Base-by-base conservation (phyloP, 495 filamentous ascomycete species). In the Penicillium mononematosum region DNA sequence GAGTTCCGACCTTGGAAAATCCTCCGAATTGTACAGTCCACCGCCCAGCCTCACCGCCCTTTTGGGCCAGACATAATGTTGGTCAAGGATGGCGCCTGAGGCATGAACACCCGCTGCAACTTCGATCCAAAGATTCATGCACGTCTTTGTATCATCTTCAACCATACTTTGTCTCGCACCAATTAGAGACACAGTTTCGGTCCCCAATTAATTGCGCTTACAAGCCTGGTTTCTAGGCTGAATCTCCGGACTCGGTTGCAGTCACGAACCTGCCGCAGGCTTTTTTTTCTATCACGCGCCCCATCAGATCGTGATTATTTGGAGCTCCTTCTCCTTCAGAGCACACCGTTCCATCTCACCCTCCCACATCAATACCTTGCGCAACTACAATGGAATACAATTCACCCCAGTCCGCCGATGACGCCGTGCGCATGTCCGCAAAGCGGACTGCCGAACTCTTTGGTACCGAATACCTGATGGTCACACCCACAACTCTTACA, bases 391-490 rank as follows among this genome's bases (percentile, higher is more conserved):
- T 76, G 70, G 78, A 77, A 54, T 53, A 65, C 32, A 56, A 62
- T 16, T 55, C 68, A 4, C 64, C 68, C 5, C 77, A 66, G 44
- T 67, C 69, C 48, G 78, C 63, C 8, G 73, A 75, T 7, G 72
- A 77, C 32, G 73, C 75, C 44, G 79, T 85, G 57, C 79, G 78
- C 54, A 66, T 63, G 49, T 89, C 88, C 36, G 79, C 83, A 22
- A 90, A 91, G 73, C 80, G 87, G 42, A 90, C 88, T 17, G 78
- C 86, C 55, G 83, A 85, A 31, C 77, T 87, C 41, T 87, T 86
- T 61, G 82, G 76, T 50, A 58, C 72, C 55, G 82, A 79, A 68
- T 87, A 80, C 65, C 77, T 76, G 44, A 82, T 71, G 75, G 81
- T 77, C 60, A 78, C 70, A 56, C 76, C 65, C 60, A 75, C 78